phyloP scores from a whole-genome alignment of 2,329 filamentous ascomycete genomes.

The Beauveria sp. region DNA sequence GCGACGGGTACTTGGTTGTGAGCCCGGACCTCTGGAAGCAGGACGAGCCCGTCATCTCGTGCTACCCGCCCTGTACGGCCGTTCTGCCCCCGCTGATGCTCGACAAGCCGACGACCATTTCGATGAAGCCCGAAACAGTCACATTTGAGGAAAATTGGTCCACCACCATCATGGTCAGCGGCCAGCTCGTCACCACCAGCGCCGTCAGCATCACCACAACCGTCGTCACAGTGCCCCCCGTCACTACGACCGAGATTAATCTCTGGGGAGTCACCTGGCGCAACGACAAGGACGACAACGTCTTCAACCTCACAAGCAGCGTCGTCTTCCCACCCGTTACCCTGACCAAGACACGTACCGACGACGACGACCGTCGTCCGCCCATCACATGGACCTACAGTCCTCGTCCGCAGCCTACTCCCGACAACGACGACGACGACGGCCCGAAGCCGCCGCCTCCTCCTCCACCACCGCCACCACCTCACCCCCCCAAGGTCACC shows the following conservation, averaged over 20 bases:
- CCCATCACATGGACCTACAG: not conserved
- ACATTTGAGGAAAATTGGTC: not conserved
- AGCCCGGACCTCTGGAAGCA: not conserved
- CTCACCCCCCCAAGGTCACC: not conserved
- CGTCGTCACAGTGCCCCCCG: not conserved
- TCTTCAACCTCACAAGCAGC: not conserved
- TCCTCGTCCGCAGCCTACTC: not conserved
- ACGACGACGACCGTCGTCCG: not conserved
- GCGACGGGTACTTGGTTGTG: not conserved
- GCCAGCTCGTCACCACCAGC: not conserved
- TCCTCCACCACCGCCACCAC: not conserved
- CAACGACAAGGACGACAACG: not conserved
- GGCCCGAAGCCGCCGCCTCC: not conserved
- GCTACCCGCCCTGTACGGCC: not conserved
- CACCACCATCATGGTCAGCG: not conserved
- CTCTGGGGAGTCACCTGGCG: not conserved
- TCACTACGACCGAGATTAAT: not conserved
- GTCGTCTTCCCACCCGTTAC: not conserved
- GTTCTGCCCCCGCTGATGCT: not conserved
- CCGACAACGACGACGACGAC: not conserved
- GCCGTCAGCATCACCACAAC: not conserved
- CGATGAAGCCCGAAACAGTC: not conserved
- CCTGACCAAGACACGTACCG: not conserved
- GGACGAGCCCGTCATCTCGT: not conserved
- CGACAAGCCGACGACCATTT: not conserved